These are phyloP conservation scores for Dictyostelium intermedium DNA, from an alignment of 78 protist genomes.

Conservation along the genomic window DNA sequence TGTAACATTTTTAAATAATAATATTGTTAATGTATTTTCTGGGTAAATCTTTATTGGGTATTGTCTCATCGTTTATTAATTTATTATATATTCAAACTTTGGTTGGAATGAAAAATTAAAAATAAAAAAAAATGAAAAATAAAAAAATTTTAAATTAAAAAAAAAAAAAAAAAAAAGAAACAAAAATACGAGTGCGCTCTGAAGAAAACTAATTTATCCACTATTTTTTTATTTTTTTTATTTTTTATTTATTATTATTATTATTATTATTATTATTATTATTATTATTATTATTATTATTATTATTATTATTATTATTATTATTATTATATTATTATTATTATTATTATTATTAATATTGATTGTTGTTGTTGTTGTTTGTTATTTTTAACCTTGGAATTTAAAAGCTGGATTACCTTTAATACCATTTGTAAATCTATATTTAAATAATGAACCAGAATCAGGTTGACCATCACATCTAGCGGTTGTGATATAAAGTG, in stretches of 20 bases:
- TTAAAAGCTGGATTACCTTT: conserved; percentile 12
- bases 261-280: too few relatives aligned
- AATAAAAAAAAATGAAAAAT: not conserved
- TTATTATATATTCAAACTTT: too few relatives aligned
- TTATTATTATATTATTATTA: too few relatives aligned
- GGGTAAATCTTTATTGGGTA: not conserved
- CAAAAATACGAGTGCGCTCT: too few relatives aligned
- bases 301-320: too few relatives aligned
- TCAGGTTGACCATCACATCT: conserved; percentile 1
- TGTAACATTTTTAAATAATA: conserved; percentile 22
- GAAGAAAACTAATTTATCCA: too few relatives aligned
- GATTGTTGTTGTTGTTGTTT: not conserved
- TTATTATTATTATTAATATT: not conserved
- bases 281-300: too few relatives aligned
- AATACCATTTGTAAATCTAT: conserved; percentile 23
- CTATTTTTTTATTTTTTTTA: too few relatives aligned
- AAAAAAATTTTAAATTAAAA: too few relatives aligned
- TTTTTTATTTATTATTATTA: too few relatives aligned
- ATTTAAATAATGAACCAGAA: conserved; percentile 15
- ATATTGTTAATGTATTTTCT: conserved; percentile 9
- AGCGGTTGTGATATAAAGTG: conserved; percentile 64
- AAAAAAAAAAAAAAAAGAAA: too few relatives aligned
- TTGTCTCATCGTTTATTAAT: not conserved
- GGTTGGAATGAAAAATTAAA: too few relatives aligned
- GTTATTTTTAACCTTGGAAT: conserved; percentile 1